Conservation (phyloP, 306 rosid genomes). For the Astragalus membranaceus region DNA sequence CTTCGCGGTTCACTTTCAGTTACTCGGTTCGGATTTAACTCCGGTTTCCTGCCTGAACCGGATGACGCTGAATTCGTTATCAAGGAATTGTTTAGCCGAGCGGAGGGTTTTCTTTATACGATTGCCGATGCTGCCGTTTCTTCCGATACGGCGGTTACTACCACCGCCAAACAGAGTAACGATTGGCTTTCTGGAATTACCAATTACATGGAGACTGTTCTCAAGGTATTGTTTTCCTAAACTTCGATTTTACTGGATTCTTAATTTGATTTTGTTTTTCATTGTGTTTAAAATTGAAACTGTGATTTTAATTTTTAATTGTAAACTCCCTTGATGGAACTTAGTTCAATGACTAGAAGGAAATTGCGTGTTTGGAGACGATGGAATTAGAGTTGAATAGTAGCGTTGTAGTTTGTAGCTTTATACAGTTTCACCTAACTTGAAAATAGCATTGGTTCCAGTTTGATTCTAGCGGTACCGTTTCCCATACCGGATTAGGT, state of each 20-base stretch:
- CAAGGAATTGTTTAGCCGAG: slow-evolving; percentile 51
- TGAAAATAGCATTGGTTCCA: not conserved
- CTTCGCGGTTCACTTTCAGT: slow-evolving; percentile 60
- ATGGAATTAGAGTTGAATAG: not conserved
- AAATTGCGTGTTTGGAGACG: not conserved
- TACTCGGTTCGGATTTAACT: slow-evolving; percentile 50
- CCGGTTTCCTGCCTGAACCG: slow-evolving; percentile 57
- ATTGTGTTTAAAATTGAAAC: not conserved
- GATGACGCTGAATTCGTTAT: slow-evolving; percentile 35
- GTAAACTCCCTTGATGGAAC: not conserved
- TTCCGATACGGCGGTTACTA: slow-evolving; percentile 38
- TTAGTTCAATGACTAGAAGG: not conserved
- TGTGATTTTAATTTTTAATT: not conserved
- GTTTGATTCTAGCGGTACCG: not conserved
- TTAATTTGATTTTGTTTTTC: not conserved
- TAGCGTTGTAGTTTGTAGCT: not conserved
- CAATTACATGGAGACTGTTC: slow-evolving; percentile 66
- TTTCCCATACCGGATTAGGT: not conserved
- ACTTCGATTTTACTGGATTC: not conserved
- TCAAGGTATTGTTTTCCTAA: slow-evolving; percentile 42
- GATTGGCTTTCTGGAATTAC: slow-evolving; percentile 95
- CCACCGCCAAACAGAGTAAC: slow-evolving; percentile 48
- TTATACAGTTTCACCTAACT: not conserved
- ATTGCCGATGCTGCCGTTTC: slow-evolving; percentile 86
- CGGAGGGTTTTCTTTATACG: slow-evolving; percentile 73